Base-by-base conservation (phyloP, 805 yeast genomes). In the Starmerella vaccinii region DNA sequence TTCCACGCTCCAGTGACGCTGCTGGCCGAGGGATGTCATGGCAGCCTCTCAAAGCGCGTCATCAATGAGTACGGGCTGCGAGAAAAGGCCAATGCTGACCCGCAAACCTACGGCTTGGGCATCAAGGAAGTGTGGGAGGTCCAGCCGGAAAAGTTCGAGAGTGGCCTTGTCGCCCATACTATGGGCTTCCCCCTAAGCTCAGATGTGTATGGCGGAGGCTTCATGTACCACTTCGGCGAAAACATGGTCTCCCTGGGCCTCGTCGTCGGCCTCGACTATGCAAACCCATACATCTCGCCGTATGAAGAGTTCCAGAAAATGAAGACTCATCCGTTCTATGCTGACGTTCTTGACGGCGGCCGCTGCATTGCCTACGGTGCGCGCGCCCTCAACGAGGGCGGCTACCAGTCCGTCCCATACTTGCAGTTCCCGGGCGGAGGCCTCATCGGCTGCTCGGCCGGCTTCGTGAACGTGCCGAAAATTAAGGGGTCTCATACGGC, bases 401-500 rank as follows among this genome's bases (percentile, higher is more conserved):
- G 99, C 0, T 75, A 73, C 59, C 99, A 92, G 71, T 81, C 95
- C 34, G 84, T 92, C 47, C 99, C 99, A 22, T 77, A 81, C 63
- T 73, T 92, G 49, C 72, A 81, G 57, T 92, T 92, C 76, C 97
- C 97, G 2, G 99, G 99, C 46, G 99, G 98, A 48, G 82, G 88
- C 8, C 69, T 92, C 26, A 90, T 92, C 35, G 99, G 99, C 29
- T 92, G 95, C 51, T 72, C 94, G 51, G 98, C 98, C 3, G 98
- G 98, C 1, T 90, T 92, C 66, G 77, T 92, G 78, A 92, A 92
- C 64, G 97, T 92, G 40, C 97, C 98, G 48, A 92, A 90, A 67
- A 85, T 92, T 62, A 92, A 92, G 69, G 99, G 99, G 15, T 82
- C 97, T 0, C 99, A 92, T 66, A 90, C 96, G 1, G 97, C 99